Conservation (phyloP, 129 eudicot species). For the Rutidosis leptorrhynchoides region DNA sequence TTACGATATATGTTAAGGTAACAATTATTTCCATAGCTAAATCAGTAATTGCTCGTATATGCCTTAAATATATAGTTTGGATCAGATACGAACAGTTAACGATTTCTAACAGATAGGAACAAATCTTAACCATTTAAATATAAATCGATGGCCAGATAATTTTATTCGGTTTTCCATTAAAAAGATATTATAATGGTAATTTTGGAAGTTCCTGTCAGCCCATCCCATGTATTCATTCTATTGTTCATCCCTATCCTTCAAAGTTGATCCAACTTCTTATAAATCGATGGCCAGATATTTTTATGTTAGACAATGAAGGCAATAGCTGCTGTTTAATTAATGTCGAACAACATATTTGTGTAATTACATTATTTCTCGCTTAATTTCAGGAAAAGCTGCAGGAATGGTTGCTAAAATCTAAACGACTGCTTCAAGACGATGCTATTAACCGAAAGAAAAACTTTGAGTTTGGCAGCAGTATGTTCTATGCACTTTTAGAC, state of each 20-base stretch:
- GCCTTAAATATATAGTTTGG: neutral
- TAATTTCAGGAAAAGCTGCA: slow-evolving; percentile 66
- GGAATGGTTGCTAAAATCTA: slow-evolving; percentile 67
- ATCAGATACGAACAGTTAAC: too few relatives aligned
- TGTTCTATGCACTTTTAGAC: slow-evolving; percentile 13
- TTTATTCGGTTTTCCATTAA: too few relatives aligned
- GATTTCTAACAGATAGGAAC: too few relatives aligned
- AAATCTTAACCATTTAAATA: too few relatives aligned
- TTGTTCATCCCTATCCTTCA: too few relatives aligned
- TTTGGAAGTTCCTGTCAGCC: too few relatives aligned
- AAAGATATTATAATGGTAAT: too few relatives aligned
- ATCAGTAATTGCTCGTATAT: neutral
- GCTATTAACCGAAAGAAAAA: slow-evolving; percentile 36
- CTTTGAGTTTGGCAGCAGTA: slow-evolving; percentile 58
- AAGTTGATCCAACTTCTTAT: too few relatives aligned
- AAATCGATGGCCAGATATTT: too few relatives aligned
- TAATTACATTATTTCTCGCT: slow-evolving; percentile 10
- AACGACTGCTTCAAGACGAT: slow-evolving; percentile 54
- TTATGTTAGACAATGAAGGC: too few relatives aligned
- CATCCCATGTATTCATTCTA: too few relatives aligned
- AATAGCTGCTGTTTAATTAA: neutral
- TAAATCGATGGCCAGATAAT: too few relatives aligned
- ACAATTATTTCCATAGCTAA: neutral
- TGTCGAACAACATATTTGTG: neutral
- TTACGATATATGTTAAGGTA: slow-evolving; percentile 82